Evolutionary conservation across 345 rosid species (phyloP).

Genomic region (Citrus australasica): DNA sequence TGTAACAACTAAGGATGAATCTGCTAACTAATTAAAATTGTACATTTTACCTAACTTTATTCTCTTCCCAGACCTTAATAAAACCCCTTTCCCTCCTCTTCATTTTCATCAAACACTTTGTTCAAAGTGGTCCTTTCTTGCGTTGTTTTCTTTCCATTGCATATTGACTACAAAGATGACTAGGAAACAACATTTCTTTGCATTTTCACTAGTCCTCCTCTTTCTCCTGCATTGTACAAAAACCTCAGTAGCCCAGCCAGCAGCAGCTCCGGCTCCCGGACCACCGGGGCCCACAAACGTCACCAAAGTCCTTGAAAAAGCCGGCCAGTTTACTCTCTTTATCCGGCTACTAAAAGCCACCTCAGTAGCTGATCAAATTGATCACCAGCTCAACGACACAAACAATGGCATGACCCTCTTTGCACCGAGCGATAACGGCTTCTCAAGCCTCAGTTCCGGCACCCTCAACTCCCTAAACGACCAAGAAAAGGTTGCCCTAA

Average conservation of each 20-base stretch:
- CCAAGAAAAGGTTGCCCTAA: conserved; percentile 29
- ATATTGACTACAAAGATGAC: conserved; percentile 3
- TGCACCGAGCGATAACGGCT: conserved; percentile 34
- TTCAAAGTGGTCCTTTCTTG: neutral
- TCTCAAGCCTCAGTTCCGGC: conserved; percentile 33
- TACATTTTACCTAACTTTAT: conserved; percentile 24
- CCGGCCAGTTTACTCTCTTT: conserved; percentile 31
- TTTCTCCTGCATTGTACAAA: conserved; percentile 21
- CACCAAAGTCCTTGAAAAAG: conserved; percentile 36
- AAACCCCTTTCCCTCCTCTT: neutral
- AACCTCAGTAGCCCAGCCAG: conserved; percentile 26
- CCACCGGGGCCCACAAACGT: conserved; percentile 34
- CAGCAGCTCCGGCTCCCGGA: conserved; percentile 20
- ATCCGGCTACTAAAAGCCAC: conserved; percentile 34
- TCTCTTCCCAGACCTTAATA: conserved; percentile 11
- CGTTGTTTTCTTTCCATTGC: neutral
- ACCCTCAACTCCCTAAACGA: conserved; percentile 34
- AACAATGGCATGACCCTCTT: conserved; percentile 38
- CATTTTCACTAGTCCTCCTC: conserved; percentile 16
- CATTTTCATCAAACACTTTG: neutral
- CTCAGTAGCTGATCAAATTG: conserved; percentile 23
- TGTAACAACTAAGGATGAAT: conserved; percentile 15
- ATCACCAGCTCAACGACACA: conserved; percentile 36
- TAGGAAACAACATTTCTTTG: neutral
- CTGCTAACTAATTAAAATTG: conserved; percentile 13